phyloP scores from a whole-genome alignment of 2,329 filamentous ascomycete genomes.

The Cercospora sp. region DNA sequence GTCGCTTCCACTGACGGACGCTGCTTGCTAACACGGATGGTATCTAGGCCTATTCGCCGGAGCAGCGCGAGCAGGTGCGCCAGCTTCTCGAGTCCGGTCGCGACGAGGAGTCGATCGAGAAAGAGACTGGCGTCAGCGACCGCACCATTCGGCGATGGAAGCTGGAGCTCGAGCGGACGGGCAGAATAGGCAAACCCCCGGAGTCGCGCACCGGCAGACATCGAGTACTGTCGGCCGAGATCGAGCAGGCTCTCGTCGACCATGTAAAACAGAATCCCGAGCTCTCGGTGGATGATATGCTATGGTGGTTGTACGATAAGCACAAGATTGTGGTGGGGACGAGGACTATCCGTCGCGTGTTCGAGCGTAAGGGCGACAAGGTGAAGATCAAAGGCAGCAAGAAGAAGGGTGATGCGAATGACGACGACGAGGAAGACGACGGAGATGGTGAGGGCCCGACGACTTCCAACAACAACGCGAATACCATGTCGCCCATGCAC shows the following conservation, averaged over 20 bases:
- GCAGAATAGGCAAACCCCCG: constrained; percentile 42
- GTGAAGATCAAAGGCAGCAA: constrained; percentile 26
- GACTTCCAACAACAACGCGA: constrained; percentile 9
- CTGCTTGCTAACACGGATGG: background rate
- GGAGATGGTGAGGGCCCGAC: constrained; percentile 20
- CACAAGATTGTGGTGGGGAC: constrained; percentile 42
- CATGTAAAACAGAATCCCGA: constrained; percentile 40
- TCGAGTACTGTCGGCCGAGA: constrained; percentile 39
- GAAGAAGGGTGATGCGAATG: constrained; percentile 26
- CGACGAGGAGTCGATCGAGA: constrained; percentile 42
- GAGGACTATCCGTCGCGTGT: constrained; percentile 41
- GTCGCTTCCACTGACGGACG: background rate
- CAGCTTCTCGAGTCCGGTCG: constrained; percentile 38
- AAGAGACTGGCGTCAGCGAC: constrained; percentile 41
- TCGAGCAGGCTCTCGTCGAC: constrained; percentile 40
- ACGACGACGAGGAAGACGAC: constrained; percentile 30
- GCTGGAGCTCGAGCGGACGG: constrained; percentile 42
- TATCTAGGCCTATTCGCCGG: constrained; percentile 30
- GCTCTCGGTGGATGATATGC: constrained; percentile 42
- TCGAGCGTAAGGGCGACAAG: constrained; percentile 42
- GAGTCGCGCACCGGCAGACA: constrained; percentile 41
- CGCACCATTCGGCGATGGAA: constrained; percentile 40
- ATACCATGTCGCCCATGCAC: constrained; percentile 11
- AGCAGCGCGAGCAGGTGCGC: constrained; percentile 32
- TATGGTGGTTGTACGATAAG: constrained; percentile 43